Conservation (phyloP, 2,329 filamentous ascomycete species). For the Penicillium paneum region DNA sequence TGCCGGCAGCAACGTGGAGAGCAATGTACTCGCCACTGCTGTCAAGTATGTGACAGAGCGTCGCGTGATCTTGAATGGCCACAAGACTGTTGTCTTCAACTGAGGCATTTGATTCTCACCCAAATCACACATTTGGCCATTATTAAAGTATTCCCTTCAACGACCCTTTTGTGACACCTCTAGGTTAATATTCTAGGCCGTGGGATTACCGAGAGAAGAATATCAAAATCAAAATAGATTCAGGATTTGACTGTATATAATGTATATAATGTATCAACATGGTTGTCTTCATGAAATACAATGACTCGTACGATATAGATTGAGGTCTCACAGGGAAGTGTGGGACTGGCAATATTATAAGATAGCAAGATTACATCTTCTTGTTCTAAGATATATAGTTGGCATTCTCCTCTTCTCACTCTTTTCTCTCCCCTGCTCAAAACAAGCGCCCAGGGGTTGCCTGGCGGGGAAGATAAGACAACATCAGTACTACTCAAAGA, state of each 20-base stretch:
- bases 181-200: neutral
- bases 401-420: neutral
- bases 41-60: slow-evolving; percentile 82
- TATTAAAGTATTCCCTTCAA: neutral
- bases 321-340: neutral
- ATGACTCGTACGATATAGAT: neutral
- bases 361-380: no score
- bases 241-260: neutral
- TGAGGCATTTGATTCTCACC: slow-evolving; percentile 24
- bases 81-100: slow-evolving; percentile 76
- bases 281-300: neutral
- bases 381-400: no score
- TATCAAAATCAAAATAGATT: neutral
- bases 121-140: neutral
- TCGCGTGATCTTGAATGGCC: slow-evolving; percentile 72
- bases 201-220: neutral
- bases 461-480: neutral
- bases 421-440: neutral
- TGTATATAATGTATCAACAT: neutral
- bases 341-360: neutral
- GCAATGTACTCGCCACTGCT: slow-evolving; percentile 73
- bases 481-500: neutral
- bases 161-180: neutral
- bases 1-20: slow-evolving; percentile 80
- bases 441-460: neutral